Evolutionary conservation across 1,139 yeast genomes (phyloP), one percentile per base, ranked within the genome.

Genomic region (Saccharomyces hybrid): DNA sequence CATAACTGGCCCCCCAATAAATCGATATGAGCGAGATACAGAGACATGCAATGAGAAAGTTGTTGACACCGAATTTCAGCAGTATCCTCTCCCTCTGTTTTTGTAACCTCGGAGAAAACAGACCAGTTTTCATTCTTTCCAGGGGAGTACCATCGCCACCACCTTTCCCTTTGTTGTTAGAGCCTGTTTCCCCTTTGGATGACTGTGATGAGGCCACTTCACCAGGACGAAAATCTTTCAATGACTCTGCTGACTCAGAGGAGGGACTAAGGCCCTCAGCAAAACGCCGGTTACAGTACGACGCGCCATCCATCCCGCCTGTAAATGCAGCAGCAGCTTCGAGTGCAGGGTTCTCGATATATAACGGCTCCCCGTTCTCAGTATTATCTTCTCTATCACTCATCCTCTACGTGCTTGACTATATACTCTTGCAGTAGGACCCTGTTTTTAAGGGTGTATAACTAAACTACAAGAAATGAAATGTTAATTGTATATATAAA

Each of bases 41-140:
- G 19, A 54, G 19, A 27, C 38, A 19, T 5, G 29, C 48, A 8
- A 51, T 11, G n/a, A 53, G 8, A 14, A 53, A n/a, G 49, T 53
- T 51, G 11, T 58, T 53, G 27, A 48, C 14, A 49, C 51, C 27
- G 50, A 52, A 56, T 42, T 54, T 48, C 48, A 49, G 44, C 38
- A 60, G 46, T 23, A 60, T 44, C 44, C 50, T 47, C 19, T 54
- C 50, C 14, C 58, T 49, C 31, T 55, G 57, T 8, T 47, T 41
- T 27, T 41, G 51, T 29, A 57, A 26, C 42, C 55, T 53, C 9
- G 61, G 58, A 29, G 61, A 58, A 47, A 58, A 50, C 6, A 38
- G 42, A 8, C 42, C 42, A 38, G 42, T 38, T 38, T 38, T 9
- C 7, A 16, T 38, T 8, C 42, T 38, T 16, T 8, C 13, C 42